Conservation (phyloP, 352 stramenopile genomes). For the Phytophthora lateralis region DNA sequence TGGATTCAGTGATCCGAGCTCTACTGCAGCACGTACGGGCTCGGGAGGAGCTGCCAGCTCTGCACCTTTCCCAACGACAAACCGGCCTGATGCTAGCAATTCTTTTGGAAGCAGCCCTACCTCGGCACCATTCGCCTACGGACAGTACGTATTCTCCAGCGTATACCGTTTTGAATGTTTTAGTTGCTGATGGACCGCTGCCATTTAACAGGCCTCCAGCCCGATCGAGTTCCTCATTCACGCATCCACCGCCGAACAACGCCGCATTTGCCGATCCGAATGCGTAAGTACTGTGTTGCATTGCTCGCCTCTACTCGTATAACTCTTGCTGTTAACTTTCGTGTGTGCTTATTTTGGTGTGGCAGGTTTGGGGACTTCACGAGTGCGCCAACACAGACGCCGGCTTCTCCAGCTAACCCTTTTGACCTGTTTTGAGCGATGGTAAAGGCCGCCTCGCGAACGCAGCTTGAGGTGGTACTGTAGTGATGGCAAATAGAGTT, state of each 20-base stretch:
- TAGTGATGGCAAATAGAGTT: slow-evolving; percentile 38
- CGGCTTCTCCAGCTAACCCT: slow-evolving; percentile 61
- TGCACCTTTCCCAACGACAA: slow-evolving; percentile 25
- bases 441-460: slow-evolving; percentile 4
- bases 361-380: slow-evolving; percentile 62
- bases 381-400: slow-evolving; percentile 37
- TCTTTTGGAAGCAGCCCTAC: slow-evolving; percentile 30
- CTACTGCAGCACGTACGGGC: slow-evolving; percentile 21
- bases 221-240: slow-evolving; percentile 39
- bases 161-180: background rate
- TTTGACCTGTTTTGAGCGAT: slow-evolving; percentile 85
- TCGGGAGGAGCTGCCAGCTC: slow-evolving; percentile 31
- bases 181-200: slow-evolving; percentile 12
- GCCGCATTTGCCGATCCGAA: slow-evolving; percentile 46
- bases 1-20: slow-evolving; percentile 40
- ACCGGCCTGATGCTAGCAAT: slow-evolving; percentile 18
- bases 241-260: slow-evolving; percentile 39
- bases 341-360: background rate
- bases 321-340: slow-evolving; percentile 16
- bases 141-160: slow-evolving; percentile 30
- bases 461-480: slow-evolving; percentile 18
- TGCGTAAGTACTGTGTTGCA: slow-evolving; percentile 40
- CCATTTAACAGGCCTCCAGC: slow-evolving; percentile 22
- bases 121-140: slow-evolving; percentile 48
- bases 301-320: background rate